phyloP scores from a whole-genome alignment of 192 early-diverging fungal species.

The Backusella tuberculispora region DNA sequence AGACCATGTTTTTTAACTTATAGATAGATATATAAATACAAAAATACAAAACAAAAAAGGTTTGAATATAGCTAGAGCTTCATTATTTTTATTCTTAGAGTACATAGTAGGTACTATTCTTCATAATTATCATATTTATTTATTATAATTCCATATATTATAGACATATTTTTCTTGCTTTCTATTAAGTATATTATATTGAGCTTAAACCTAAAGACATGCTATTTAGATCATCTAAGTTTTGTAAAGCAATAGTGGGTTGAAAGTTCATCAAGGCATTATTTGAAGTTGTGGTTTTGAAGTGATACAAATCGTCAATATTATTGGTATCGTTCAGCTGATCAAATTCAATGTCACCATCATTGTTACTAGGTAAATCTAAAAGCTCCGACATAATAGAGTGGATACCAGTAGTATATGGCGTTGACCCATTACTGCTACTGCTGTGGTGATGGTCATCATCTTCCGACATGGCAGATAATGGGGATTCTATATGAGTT shows the following conservation, averaged over 20 bases:
- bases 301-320: background rate
- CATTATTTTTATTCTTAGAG: too few species aligned
- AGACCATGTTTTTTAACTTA: too few species aligned
- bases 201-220: background rate
- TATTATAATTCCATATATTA: background rate
- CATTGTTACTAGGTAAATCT: background rate
- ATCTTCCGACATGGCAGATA: background rate
- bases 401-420: background rate
- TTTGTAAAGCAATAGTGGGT: background rate
- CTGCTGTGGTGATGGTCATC: background rate
- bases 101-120: too few species aligned
- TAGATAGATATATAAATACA: too few species aligned
- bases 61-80: too few species aligned
- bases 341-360: background rate
- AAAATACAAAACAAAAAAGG: too few species aligned
- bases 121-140: background rate
- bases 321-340: background rate
- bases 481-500: background rate
- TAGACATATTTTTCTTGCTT: background rate
- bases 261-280: background rate
- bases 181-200: background rate
- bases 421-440: background rate
- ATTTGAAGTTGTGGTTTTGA: background rate
- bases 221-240: constrained; percentile 6
- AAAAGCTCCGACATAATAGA: constrained; percentile 1